Conservation (phyloP, 768 basidiomycete species). For the Mycena maculata region DNA sequence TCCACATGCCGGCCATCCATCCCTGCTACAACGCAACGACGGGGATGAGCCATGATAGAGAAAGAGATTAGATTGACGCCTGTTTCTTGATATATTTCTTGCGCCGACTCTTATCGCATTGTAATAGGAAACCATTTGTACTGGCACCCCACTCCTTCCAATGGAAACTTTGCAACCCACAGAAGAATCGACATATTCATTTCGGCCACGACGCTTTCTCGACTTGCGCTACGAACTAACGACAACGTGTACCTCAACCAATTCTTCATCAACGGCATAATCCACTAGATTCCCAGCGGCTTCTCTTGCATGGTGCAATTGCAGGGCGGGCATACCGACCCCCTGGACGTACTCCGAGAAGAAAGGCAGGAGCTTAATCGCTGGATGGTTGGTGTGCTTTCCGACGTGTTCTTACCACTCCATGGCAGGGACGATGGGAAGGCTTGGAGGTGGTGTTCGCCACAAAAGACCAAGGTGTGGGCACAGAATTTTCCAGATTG, state of each 20-base stretch:
- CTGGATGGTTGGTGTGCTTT: not conserved
- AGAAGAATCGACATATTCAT: no score
- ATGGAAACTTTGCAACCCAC: no score
- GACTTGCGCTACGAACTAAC: no score
- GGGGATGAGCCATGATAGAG: no score
- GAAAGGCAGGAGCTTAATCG: constrained; percentile 17
- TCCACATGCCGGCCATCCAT: no score
- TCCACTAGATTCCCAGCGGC: constrained; percentile 19
- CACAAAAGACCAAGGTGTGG: constrained; percentile 4
- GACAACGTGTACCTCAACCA: constrained; percentile 8
- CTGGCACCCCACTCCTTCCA: no score
- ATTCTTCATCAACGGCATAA: constrained; percentile 7
- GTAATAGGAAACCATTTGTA: no score
- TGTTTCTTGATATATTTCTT: no score
- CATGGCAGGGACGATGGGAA: constrained; percentile 10
- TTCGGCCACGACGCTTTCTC: no score
- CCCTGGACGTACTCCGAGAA: constrained; percentile 17
- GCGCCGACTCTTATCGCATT: no score
- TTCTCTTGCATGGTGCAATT: not conserved
- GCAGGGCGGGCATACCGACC: not conserved
- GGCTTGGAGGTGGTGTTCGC: not conserved
- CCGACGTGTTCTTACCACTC: constrained; percentile 9
- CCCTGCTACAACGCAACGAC: no score
- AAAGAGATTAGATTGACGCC: no score
- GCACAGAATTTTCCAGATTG: constrained; percentile 15